A percentile compares a stretch with the other conserved stretches of the same genome.
Conservation (phyloP, 371 early-diverging fungal genomes). For the Mortierella sp. region DNA sequence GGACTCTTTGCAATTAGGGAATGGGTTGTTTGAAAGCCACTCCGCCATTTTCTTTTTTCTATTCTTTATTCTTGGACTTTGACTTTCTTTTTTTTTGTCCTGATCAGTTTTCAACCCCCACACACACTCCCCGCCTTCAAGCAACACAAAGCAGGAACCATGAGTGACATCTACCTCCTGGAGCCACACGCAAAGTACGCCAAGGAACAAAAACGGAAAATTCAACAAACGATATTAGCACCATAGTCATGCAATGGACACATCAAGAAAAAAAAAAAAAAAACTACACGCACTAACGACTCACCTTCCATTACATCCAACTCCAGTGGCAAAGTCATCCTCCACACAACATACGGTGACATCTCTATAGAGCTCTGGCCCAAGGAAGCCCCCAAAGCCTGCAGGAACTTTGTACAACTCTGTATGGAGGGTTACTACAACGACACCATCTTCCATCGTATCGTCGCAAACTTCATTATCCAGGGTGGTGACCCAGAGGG, state of each 20-base stretch:
- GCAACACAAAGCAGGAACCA: conserved; percentile 27
- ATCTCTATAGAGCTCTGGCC: conserved; percentile 95
- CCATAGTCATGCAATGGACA: not conserved
- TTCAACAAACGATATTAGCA: no score
- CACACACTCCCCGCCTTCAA: not conserved
- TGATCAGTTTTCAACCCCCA: not conserved
- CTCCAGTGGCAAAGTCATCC: conserved; percentile 87
- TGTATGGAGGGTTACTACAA: conserved; percentile 90
- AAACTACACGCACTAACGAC: not conserved
- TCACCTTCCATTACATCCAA: not conserved
- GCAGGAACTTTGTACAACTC: conserved; percentile 94
- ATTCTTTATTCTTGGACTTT: not conserved
- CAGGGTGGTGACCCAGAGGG: conserved; percentile 99
- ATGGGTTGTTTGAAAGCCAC: conserved; percentile 8
- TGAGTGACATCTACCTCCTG: conserved; percentile 82
- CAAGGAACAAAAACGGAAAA: not conserved
- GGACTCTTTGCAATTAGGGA: not conserved
- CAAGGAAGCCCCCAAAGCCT: conserved; percentile 92
- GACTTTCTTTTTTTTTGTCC: no score
- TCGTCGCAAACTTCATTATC: conserved; percentile 90
- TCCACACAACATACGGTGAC: conserved; percentile 90
- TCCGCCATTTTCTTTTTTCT: not conserved
- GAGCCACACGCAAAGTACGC: conserved; percentile 80
- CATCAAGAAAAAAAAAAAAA: not conserved
- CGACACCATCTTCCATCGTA: conserved; percentile 89